phyloP scores from a whole-genome alignment of 2,329 filamentous ascomycete species.

The Acrocalymma vagum region DNA sequence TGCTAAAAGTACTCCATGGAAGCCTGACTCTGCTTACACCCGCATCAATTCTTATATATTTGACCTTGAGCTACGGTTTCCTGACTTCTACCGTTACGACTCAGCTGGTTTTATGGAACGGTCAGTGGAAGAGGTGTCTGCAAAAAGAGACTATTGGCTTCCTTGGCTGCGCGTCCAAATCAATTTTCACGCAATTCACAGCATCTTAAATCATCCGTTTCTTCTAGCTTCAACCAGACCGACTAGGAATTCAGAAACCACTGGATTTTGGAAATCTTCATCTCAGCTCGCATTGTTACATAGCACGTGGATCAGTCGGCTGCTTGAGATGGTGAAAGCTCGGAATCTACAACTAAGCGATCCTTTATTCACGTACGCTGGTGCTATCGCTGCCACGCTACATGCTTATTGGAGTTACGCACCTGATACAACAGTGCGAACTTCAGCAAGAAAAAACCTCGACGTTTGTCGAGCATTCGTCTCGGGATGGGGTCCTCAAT shows the following conservation, averaged over 20 bases:
- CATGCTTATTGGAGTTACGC: conserved; percentile 1
- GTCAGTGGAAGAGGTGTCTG: not conserved
- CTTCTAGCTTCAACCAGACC: conserved; percentile 1
- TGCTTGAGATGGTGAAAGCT: conserved; percentile 1
- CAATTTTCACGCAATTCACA: not conserved
- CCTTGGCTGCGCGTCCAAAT: conserved; percentile 2
- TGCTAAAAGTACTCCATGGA: not conserved
- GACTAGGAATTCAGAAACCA: not conserved
- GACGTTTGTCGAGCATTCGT: not conserved
- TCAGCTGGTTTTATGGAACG: conserved; percentile 1
- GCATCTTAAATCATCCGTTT: conserved; percentile 2
- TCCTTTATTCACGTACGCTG: not conserved
- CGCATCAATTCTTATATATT: conserved; percentile 1
- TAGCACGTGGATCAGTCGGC: conserved; percentile 2
- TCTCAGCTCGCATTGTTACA: conserved; percentile 4
- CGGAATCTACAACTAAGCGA: conserved; percentile 1
- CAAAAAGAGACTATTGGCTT: conserved; percentile 1
- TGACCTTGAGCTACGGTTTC: not conserved
- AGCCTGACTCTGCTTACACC: conserved; percentile 3
- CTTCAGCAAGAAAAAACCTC: not conserved
- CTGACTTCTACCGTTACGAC: conserved; percentile 3
- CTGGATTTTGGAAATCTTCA: not conserved
- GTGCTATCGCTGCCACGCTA: conserved; percentile 1
- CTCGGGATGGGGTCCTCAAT: conserved; percentile 1
- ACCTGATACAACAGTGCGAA: not conserved